Conservation (phyloP, 2,329 filamentous ascomycete genomes). For the Neophaeococcomyces mojaviensis region DNA sequence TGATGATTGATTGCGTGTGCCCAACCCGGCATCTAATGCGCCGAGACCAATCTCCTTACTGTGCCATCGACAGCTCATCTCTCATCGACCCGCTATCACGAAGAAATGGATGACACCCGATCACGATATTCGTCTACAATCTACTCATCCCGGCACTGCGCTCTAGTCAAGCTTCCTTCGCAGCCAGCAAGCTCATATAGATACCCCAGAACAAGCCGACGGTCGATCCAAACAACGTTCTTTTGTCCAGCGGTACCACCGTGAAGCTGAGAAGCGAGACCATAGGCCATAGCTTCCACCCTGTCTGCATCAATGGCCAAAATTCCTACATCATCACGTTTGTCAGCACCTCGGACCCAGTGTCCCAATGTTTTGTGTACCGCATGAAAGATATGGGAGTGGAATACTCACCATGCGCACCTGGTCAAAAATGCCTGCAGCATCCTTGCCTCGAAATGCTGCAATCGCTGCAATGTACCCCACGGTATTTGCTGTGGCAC, state of each 20-base stretch:
- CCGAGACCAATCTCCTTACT: no score
- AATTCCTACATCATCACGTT: constrained; percentile 26
- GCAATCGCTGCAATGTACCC: constrained; percentile 51
- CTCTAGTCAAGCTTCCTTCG: no score
- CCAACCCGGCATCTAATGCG: no score
- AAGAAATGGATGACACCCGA: no score
- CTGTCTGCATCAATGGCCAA: constrained; percentile 30
- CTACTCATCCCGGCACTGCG: no score
- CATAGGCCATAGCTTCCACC: constrained; percentile 35
- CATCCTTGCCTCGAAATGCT: constrained; percentile 35
- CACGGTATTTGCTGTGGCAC: constrained; percentile 49
- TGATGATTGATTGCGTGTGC: no score
- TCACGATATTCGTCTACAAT: no score
- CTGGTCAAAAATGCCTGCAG: constrained; percentile 27
- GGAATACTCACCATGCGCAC: constrained; percentile 27
- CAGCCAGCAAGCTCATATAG: constrained; percentile 29
- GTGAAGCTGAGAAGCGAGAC: constrained; percentile 34
- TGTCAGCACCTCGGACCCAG: no score
- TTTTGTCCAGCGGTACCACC: constrained; percentile 29
- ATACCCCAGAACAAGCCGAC: constrained; percentile 34
- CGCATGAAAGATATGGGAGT: no score
- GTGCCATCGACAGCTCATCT: no score
- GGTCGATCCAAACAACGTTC: constrained; percentile 29
- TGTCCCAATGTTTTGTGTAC: no score
- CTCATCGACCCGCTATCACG: no score